Conservation (phyloP, 2,329 filamentous ascomycete genomes). For the Metarhizium humberi region DNA sequence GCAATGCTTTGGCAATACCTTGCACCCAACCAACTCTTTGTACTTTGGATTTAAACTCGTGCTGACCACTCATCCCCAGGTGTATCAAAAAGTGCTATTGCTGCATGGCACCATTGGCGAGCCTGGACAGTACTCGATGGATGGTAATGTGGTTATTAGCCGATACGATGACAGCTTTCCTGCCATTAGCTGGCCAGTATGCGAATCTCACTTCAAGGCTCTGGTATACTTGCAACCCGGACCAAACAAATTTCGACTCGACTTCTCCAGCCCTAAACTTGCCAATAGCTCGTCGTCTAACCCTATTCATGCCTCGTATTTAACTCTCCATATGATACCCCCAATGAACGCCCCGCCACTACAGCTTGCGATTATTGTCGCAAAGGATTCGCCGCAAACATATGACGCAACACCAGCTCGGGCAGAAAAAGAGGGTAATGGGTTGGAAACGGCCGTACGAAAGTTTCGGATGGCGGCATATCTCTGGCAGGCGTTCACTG, state of each 20-base stretch:
- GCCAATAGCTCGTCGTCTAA: slow-evolving; percentile 57
- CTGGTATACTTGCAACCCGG: slow-evolving; percentile 86
- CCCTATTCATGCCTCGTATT: slow-evolving; percentile 66
- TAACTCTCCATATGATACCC: slow-evolving; percentile 81
- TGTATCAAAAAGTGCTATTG: slow-evolving; percentile 83
- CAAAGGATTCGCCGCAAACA: slow-evolving; percentile 76
- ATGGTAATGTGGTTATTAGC: slow-evolving; percentile 70
- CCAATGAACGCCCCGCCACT: slow-evolving; percentile 70
- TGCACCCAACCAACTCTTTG: neutral
- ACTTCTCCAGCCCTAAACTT: slow-evolving; percentile 78
- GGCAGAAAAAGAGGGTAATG: slow-evolving; percentile 71
- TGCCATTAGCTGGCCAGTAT: slow-evolving; percentile 76
- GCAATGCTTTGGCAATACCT: neutral
- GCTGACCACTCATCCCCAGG: slow-evolving; percentile 40
- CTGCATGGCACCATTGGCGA: slow-evolving; percentile 77
- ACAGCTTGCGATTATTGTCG: slow-evolving; percentile 80
- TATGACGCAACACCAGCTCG: slow-evolving; percentile 76
- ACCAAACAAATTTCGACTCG: slow-evolving; percentile 78
- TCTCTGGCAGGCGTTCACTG: slow-evolving; percentile 93
- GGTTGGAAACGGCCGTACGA: slow-evolving; percentile 66
- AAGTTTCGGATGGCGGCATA: slow-evolving; percentile 96
- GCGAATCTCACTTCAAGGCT: slow-evolving; percentile 83
- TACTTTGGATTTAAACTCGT: neutral
- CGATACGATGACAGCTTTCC: slow-evolving; percentile 83
- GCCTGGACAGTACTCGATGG: slow-evolving; percentile 53